Evolutionary conservation across 2,329 filamentous ascomycete species (phyloP).

Genomic region (Neofusicoccum laricinum): DNA sequence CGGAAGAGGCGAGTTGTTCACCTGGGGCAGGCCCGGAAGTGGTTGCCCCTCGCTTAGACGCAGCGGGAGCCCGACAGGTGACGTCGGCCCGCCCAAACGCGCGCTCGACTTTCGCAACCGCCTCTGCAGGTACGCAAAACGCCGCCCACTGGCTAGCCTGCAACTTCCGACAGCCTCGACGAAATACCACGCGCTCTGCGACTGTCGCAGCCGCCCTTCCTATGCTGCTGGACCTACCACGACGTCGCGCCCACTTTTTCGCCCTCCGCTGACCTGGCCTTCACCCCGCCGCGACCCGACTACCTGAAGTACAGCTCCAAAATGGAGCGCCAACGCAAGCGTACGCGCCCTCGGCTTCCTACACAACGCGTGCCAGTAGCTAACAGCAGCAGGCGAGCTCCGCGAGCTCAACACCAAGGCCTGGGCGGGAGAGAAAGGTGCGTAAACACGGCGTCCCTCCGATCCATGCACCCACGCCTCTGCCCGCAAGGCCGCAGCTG

Average conservation of each 20-base stretch:
- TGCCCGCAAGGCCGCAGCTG: constrained; percentile 23
- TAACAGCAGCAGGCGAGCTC: constrained; percentile 68
- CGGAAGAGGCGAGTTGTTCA: background rate
- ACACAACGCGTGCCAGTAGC: constrained; percentile 5
- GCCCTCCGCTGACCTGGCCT: constrained; percentile 27
- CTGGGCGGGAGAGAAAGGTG: constrained; percentile 88
- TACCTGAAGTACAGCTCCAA: constrained; percentile 21
- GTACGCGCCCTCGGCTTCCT: constrained; percentile 26
- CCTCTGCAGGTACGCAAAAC: constrained; percentile 11
- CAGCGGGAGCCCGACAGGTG: constrained; percentile 1
- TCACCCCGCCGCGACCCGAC: constrained; percentile 20
- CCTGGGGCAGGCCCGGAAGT: background rate
- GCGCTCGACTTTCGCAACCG: constrained; percentile 2
- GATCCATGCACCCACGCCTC: background rate
- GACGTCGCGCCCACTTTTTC: constrained; percentile 13
- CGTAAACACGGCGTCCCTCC: constrained; percentile 9
- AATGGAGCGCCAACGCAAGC: constrained; percentile 52
- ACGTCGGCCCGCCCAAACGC: constrained; percentile 4
- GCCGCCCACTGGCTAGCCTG: background rate
- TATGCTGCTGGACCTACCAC: constrained; percentile 9
- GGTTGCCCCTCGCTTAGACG: constrained; percentile 14
- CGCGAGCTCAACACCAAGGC: constrained; percentile 81
- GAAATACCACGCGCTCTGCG: background rate
- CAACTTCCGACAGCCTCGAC: background rate
- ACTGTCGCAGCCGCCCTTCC: background rate